These are phyloP conservation scores for Pythium chondricola DNA, from an alignment of 352 stramenopile species.

Conservation along the genomic window DNA sequence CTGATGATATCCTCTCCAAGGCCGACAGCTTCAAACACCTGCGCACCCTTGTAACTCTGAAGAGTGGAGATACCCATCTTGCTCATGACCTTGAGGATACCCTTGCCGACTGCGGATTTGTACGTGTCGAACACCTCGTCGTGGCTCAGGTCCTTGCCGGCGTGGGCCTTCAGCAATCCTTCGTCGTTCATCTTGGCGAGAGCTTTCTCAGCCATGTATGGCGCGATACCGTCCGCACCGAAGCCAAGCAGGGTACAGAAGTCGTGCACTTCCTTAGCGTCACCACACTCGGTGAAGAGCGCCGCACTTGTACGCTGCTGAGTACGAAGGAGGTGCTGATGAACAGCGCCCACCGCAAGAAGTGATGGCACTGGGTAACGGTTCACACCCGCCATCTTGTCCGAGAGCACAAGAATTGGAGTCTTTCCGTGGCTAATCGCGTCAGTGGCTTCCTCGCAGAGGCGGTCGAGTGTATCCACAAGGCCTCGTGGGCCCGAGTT, in stretches of 20 bases:
- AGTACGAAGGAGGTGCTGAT: constrained; percentile 94
- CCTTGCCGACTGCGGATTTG: constrained; percentile 56
- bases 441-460: constrained; percentile 91
- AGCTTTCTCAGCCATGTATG: constrained; percentile 94
- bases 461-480: constrained; percentile 84
- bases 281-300: constrained; percentile 92
- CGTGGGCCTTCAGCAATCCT: constrained; percentile 72
- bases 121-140: constrained; percentile 65
- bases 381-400: constrained; percentile 82
- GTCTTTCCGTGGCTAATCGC: constrained; percentile 78
- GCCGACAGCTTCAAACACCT: constrained; percentile 96
- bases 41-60: constrained; percentile 93
- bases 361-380: constrained; percentile 93
- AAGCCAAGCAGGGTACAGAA: constrained; percentile 92
- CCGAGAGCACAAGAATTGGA: constrained; percentile 89
- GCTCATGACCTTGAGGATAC: constrained; percentile 77
- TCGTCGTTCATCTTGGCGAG: constrained; percentile 94
- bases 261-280: constrained; percentile 96
- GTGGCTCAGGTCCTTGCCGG: constrained; percentile 44
- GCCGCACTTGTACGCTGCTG: constrained; percentile 87
- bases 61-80: constrained; percentile 97
- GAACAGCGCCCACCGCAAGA: constrained; percentile 91
- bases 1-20: constrained; percentile 90
- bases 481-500: constrained; percentile 56
- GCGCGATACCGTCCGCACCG: constrained; percentile 93